phyloP scores from a whole-genome alignment of 305 asterid species.

The Fraxinus ornus region DNA sequence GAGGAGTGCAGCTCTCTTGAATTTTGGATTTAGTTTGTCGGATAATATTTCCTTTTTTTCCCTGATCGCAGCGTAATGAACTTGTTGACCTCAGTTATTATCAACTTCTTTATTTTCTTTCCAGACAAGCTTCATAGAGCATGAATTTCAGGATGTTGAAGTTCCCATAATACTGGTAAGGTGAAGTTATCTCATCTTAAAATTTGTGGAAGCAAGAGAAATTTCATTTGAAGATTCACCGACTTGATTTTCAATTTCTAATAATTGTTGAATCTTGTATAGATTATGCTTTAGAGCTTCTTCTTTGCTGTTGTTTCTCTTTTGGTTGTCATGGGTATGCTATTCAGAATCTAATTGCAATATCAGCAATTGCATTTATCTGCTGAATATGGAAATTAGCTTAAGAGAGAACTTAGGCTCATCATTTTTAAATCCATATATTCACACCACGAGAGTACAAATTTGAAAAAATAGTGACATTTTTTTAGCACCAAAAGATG shows the following conservation, averaged over 20 bases:
- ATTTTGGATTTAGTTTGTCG: not conserved
- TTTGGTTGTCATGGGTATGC: constrained; percentile 5
- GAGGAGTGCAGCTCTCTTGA: not conserved
- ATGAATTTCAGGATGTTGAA: constrained; percentile 53
- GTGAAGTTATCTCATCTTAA: constrained; percentile 6
- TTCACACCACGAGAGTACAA: not conserved
- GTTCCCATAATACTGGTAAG: constrained; percentile 75
- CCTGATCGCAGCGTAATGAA: constrained; percentile 6
- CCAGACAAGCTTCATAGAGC: constrained; percentile 73
- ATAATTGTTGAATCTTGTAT: not conserved
- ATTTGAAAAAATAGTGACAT: not conserved
- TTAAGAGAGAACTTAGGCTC: not conserved
- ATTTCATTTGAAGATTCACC: constrained; percentile 9
- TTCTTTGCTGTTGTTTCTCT: not conserved
- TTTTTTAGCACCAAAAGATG: not conserved
- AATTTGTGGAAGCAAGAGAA: constrained; percentile 2
- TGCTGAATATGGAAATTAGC: not conserved
- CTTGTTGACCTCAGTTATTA: not conserved
- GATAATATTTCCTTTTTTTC: not conserved
- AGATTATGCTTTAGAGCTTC: not conserved
- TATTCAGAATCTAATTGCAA: not conserved
- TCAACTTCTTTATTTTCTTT: constrained; percentile 23
- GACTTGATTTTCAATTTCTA: constrained; percentile 1
- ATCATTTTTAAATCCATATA: not conserved
- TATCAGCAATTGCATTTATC: not conserved